Evolutionary conservation across 768 basidiomycete species (phyloP), one percentile per base, ranked within the genome.

Genomic region (Clathrus columnatus): DNA sequence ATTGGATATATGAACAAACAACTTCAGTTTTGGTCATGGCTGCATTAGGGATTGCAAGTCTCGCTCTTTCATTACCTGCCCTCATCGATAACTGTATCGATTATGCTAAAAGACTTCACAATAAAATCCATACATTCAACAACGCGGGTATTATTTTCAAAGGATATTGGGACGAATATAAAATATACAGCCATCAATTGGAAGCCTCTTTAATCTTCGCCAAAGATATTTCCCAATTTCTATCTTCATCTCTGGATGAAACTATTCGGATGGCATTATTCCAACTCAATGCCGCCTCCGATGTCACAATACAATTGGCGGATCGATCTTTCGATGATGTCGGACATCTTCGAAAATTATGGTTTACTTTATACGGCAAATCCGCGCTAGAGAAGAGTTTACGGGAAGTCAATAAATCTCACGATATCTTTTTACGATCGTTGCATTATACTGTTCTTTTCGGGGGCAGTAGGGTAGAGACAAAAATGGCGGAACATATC

Each of bases 361-460:
- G 48, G 48, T 49, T 49, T 5, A 26, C 48, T 10, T 27, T 49
- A 18, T 49, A 28, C 24, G 48, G 48, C 32, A 49, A 18, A 21
- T 49, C 48, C 6, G 48, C 23, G n/a, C 18, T 49, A n/a, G 27
- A 49, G 20, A 49, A 49, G 24, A 6, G 20, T 26, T 20, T 49
- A 7, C 27, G 27, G 5, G 48, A 27, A 8, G 48, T 49, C 7
- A 32, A 49, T 24, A 49, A 26, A 18, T 32, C 18, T 27, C 48
- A 49, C n/a, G 48, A 49, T 32, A 27, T 49, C 24, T 49, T 49
- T 17, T 32, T 49, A 8, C 48, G 48, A 27, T 49, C 27, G 27
- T 32, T 49, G 11, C 48, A 49, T 17, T 49, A 49, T 26, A 16
- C 48, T 7, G 48, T 49, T 10, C 48, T 49, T 18, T 49, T 49